These are phyloP conservation scores for Straminergon stramineum DNA, from an alignment of 225 moss, liverwort and hornwort genomes.

Conservation along the genomic window DNA sequence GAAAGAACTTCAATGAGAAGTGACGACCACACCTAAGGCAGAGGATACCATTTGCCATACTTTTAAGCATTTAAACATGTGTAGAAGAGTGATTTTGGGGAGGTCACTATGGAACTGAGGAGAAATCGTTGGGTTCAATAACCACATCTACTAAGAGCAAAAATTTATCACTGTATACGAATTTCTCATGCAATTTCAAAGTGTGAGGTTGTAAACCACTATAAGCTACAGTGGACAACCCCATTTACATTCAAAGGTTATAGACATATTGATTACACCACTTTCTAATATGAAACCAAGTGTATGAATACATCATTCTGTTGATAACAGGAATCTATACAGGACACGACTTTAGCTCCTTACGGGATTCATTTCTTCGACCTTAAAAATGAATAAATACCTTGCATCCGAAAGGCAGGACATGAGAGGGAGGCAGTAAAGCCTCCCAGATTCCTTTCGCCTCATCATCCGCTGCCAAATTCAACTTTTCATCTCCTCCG, in stretches of 20 bases:
- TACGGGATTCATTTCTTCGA: background rate
- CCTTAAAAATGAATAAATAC: background rate
- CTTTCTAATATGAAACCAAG: background rate
- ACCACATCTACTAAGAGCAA: background rate
- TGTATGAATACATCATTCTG: background rate
- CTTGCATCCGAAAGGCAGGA: conserved; percentile 51
- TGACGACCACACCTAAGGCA: background rate
- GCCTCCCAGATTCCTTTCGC: conserved; percentile 39
- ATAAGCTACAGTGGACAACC: background rate
- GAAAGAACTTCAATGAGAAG: background rate
- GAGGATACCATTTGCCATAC: background rate
- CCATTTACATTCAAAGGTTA: background rate
- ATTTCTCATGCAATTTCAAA: background rate
- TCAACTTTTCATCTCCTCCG: conserved; percentile 44
- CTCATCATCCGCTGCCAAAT: conserved; percentile 29
- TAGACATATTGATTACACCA: background rate
- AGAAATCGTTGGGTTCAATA: background rate
- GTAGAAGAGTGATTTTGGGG: background rate
- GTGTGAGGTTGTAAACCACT: background rate
- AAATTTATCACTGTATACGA: background rate
- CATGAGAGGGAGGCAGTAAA: conserved; percentile 28
- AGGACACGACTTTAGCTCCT: background rate
- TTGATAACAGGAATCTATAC: background rate
- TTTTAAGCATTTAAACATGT: background rate
- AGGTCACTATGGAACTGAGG: background rate